Base-by-base conservation (phyloP, 2,329 filamentous ascomycete genomes). In the Nannizzia gypsea region DNA sequence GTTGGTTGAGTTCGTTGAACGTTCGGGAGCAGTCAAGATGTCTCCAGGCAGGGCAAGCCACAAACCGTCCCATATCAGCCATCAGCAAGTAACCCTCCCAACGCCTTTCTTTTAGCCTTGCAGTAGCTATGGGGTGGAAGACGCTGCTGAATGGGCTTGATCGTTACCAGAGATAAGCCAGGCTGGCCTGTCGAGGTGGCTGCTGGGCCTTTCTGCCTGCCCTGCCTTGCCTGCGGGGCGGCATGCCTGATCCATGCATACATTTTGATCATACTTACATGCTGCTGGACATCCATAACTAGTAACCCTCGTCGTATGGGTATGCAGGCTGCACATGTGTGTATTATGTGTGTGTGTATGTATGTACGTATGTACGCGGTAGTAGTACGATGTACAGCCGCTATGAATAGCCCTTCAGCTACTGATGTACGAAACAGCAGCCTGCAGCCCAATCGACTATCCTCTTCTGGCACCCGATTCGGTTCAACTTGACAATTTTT, bases 211-310 rank as follows among this genome's bases (percentile, higher is more conserved):
- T 36, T 36, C 31, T 36, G 31, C 31, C 31, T 34, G 31, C 20
- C 8, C 46, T 31, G 22, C 20, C 22, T 28, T 52, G 2, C 2
- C 48, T 52, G 48, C 48, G 22, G 48, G 48, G 48, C 48, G 26
- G 26, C 48, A 52, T 28, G 24, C 48, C 48, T 52, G 48, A 52
- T 2, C 48, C 48, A 52, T 52, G 48, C 48, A 52, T 52, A 52
- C 48, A 24, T 44, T 36, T 11, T 42, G 38, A 42, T 42, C 38
- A 42, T 17, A 42, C 38, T 36, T 36, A 22, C 44, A 50, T 50
- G 22, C 17, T 26, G 26, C 2, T 28, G 24, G 24, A 52, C 44
- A 22, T 26, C 31, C 31, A 36, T 13, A 36, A 36, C 31, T 36
- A 36, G 31, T 36, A 11, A 36, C 31, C 31, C 31, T 36, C 6